Evolutionary conservation across 768 basidiomycete species (phyloP), one percentile per base, ranked within the genome.

Genomic region (Udeniomyces megalosporus): DNA sequence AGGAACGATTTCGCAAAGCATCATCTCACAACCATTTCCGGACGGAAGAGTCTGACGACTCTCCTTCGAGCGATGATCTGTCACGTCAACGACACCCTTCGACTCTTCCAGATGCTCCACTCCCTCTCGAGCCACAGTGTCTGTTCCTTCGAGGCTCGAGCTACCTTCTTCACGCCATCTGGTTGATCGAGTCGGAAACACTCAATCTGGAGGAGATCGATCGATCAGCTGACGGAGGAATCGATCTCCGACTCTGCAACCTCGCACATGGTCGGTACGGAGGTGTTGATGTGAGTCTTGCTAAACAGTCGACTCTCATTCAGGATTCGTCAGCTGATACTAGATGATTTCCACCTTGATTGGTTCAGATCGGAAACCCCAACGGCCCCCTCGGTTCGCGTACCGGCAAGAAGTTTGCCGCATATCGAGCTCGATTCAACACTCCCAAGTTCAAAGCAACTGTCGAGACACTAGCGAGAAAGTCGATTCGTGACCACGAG

Each of bases 61-160:
- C 26, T 45, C 45, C 26, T 49, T 49, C 22, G 12, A 47, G 32
- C 45, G 60, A 35, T 26, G 17, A 42, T 17, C 8, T 8, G 8
- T 8, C 38, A 20, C 54, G 51, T 4, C 61, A 64, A 2, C 50
- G 55, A n/a, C 86, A 87, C 69, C 82, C 84, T 4, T 87, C 86
- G 6, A 79, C 82, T 34, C 78, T 81, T 3, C 83, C 85, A 4
- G 82, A 84, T 66, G 84, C 86, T 12, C 88, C 89, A 0, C 86
- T 89, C 61, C 86, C 90, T 42, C 82, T 91, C 60, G 89, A 92
- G 70, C 83, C 82, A 0, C 89, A 91, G 69, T 75, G 86, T 26
- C 74, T 88, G 32, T 92, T 92, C 75, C 76, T 88, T 31, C 83
- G 89, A 50, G 89, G 85, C 2, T 83, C 86, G 3, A 82, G 88